Evolutionary conservation across 768 basidiomycete species (phyloP).

Genomic region (Lentinula sp.): DNA sequence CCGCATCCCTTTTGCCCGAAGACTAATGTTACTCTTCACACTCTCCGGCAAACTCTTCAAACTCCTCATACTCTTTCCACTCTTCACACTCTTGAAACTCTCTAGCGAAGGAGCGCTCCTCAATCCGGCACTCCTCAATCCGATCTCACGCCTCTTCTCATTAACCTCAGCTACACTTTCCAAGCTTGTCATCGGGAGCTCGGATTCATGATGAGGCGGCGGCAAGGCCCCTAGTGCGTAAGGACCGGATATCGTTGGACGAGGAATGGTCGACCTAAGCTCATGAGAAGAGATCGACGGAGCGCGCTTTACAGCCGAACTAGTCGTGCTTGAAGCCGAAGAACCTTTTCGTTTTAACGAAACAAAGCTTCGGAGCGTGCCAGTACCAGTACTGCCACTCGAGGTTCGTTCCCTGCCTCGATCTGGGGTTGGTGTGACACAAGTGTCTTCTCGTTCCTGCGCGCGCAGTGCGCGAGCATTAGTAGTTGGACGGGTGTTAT

Average conservation of each 20-base stretch:
- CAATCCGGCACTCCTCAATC: slow-evolving; percentile 12
- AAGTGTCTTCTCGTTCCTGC: slow-evolving; percentile 15
- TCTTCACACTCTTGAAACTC: slow-evolving; percentile 37
- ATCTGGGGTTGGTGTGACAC: slow-evolving; percentile 19
- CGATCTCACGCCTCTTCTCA: background rate
- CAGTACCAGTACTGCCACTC: slow-evolving; percentile 7
- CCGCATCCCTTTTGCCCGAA: slow-evolving; percentile 9
- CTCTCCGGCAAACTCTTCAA: slow-evolving; percentile 25
- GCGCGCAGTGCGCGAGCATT: background rate
- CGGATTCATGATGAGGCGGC: slow-evolving; percentile 9
- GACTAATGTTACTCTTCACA: slow-evolving; percentile 9
- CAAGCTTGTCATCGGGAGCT: background rate
- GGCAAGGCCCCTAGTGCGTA: slow-evolving; percentile 33
- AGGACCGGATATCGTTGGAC: slow-evolving; percentile 39
- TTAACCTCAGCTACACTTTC: background rate
- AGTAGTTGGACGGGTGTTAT: background rate
- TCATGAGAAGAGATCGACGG: background rate
- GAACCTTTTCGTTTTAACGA: slow-evolving; percentile 5
- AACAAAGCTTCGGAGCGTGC: slow-evolving; percentile 1
- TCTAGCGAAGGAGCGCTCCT: slow-evolving; percentile 37
- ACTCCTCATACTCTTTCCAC: slow-evolving; percentile 36
- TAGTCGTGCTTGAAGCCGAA: background rate
- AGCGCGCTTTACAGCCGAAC: background rate
- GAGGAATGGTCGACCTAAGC: slow-evolving; percentile 8
- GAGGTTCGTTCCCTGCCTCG: slow-evolving; percentile 15